A percentile compares a stretch with the other conserved stretches of the same genome.
Conservation (phyloP, 495 filamentous ascomycete genomes). For the Xylaria telfairii region DNA sequence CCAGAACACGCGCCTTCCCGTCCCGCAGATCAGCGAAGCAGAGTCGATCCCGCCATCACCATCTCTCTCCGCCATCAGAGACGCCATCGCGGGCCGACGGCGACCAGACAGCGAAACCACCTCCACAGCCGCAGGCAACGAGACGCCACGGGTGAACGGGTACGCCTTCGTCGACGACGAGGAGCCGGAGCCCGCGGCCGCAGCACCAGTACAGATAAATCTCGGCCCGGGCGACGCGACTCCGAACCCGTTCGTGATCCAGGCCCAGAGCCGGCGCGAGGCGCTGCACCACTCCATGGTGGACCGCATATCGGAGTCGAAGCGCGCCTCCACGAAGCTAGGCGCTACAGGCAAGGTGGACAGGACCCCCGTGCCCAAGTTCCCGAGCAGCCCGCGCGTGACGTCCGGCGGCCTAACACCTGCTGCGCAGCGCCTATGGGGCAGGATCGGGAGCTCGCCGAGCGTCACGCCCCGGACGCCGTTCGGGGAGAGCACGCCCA, state of each 20-base stretch:
- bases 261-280: conserved; percentile 78
- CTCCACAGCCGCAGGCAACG: conserved; percentile 55
- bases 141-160: conserved; percentile 89
- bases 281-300: conserved; percentile 90
- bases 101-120: conserved; percentile 69
- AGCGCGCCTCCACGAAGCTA: conserved; percentile 57
- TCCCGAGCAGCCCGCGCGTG: conserved; percentile 74
- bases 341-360: conserved; percentile 63
- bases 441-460: conserved; percentile 64
- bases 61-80: conserved; percentile 81
- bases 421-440: conserved; percentile 79
- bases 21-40: conserved; percentile 38
- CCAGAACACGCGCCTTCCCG: conserved; percentile 78
- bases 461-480: conserved; percentile 54
- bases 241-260: conserved; percentile 83
- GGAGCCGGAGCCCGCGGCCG: conserved; percentile 46
- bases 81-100: conserved; percentile 81
- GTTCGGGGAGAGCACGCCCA: conserved; percentile 51
- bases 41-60: conserved; percentile 70
- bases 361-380: conserved; percentile 69
- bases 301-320: conserved; percentile 77
- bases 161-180: conserved; percentile 95
- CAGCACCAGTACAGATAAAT: conserved; percentile 32
- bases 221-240: conserved; percentile 67
- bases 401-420: conserved; percentile 69